These are phyloP conservation scores for Haplosporangium gracile DNA, from an alignment of 192 early-diverging fungal genomes.

Conservation along the genomic window DNA sequence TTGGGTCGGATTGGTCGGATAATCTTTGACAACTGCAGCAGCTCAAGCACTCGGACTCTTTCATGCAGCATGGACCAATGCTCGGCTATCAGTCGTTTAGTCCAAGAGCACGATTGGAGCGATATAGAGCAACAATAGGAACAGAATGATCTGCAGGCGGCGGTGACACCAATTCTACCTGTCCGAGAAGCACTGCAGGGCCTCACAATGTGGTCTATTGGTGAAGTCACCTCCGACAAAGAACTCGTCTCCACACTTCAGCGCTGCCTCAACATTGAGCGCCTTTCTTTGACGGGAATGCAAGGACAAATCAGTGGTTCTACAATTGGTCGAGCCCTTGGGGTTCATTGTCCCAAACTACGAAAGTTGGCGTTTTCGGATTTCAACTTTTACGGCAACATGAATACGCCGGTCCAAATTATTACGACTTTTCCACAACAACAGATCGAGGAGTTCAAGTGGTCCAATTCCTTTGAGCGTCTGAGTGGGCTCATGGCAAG, in stretches of 20 bases:
- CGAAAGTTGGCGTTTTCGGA: neutral
- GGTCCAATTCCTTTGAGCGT: neutral
- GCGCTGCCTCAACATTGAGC: neutral
- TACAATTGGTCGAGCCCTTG: neutral
- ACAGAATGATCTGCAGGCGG: neutral
- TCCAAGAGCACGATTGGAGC: neutral
- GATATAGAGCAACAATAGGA: neutral
- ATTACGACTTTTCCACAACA: neutral
- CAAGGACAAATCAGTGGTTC: neutral
- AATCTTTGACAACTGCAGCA: neutral
- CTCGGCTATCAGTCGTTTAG: too few relatives aligned
- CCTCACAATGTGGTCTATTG: neutral
- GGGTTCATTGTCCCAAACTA: neutral
- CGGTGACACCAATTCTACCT: neutral
- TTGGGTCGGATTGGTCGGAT: neutral
- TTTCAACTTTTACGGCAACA: neutral
- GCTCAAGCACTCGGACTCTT: neutral
- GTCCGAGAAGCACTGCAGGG: neutral
- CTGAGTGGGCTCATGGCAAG: neutral
- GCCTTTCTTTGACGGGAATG: neutral
- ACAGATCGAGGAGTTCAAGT: neutral
- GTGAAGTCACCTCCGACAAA: neutral
- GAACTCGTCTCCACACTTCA: neutral
- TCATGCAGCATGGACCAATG: neutral
- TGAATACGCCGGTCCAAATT: neutral